Evolutionary conservation across 805 yeast species (phyloP).

Genomic region (Saturnispora gosingensis): DNA sequence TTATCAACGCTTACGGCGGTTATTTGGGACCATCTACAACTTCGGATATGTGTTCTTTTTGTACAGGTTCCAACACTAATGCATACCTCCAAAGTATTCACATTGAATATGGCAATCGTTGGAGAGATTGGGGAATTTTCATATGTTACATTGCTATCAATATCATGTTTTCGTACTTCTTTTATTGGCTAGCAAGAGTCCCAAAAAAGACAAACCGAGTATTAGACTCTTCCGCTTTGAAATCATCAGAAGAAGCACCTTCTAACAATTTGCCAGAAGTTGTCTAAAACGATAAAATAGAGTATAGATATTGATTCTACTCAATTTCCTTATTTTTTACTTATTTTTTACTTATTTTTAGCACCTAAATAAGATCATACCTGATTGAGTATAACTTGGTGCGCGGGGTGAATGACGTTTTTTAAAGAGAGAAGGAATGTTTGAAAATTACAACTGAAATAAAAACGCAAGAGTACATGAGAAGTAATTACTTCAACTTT

Average conservation of each 20-base stretch:
- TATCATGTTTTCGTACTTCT: conserved; percentile 21
- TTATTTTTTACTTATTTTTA: no score
- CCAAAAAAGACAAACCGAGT: conserved; percentile 47
- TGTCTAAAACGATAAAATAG: no score
- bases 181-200: conserved; percentile 59
- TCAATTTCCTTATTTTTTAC: no score
- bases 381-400: no score
- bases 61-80: conserved; percentile 51
- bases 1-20: conserved; percentile 37
- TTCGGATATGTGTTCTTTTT: conserved; percentile 49
- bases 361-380: no score
- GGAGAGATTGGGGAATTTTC: conserved; percentile 55
- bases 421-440: no score
- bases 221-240: conserved; percentile 17
- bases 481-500: no score
- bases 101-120: conserved; percentile 40
- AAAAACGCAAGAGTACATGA: no score
- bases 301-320: no score
- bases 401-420: no score
- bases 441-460: no score
- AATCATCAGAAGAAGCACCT: conserved; percentile 14
- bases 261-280: conserved; percentile 10
- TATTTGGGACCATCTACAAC: conserved; percentile 34
- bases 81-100: conserved; percentile 41
- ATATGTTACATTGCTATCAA: conserved; percentile 41